A percentile compares a stretch with the other conserved stretches of the same genome.
Conservation (phyloP, 202 grass and related monocot species). For the Digitaria exilis region DNA sequence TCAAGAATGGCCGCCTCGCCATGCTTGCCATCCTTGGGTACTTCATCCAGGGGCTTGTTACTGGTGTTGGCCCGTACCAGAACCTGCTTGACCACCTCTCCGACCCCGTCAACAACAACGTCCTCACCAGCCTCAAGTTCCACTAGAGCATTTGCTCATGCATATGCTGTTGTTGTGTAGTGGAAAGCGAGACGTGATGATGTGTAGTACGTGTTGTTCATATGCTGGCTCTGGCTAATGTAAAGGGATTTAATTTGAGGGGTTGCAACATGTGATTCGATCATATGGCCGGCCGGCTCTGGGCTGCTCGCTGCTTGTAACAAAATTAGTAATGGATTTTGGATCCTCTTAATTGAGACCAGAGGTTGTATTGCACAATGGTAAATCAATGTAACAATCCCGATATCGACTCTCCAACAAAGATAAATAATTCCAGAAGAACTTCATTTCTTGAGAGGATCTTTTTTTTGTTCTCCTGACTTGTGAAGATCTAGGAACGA, state of each 20-base stretch:
- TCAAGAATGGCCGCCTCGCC: slow-evolving; percentile 85
- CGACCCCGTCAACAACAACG: slow-evolving; percentile 92
- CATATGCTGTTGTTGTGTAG: background rate
- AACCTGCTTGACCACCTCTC: slow-evolving; percentile 89
- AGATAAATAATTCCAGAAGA: background rate
- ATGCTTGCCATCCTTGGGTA: slow-evolving; percentile 82
- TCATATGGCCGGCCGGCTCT: background rate
- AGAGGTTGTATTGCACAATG: slow-evolving; percentile 17
- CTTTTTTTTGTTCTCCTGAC: too few relatives aligned
- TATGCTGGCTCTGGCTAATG: slow-evolving; percentile 7
- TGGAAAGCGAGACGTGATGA: background rate
- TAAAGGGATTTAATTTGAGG: background rate
- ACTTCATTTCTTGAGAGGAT: too few relatives aligned
- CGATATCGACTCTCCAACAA: background rate
- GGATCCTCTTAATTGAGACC: background rate
- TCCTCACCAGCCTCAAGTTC: slow-evolving; percentile 97
- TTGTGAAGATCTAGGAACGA: background rate
- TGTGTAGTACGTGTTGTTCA: background rate
- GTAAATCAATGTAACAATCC: slow-evolving; percentile 30
- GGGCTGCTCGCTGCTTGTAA: slow-evolving; percentile 22
- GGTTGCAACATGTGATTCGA: background rate
- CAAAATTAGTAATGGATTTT: slow-evolving; percentile 20
- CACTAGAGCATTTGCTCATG: slow-evolving; percentile 49
- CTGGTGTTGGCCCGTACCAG: slow-evolving; percentile 80
- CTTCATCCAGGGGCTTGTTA: slow-evolving; percentile 68